Evolutionary conservation across 148 eudicot genomes (phyloP), one percentile per base, ranked within the genome.

Genomic region (Tetragonia tetragonoides): DNA sequence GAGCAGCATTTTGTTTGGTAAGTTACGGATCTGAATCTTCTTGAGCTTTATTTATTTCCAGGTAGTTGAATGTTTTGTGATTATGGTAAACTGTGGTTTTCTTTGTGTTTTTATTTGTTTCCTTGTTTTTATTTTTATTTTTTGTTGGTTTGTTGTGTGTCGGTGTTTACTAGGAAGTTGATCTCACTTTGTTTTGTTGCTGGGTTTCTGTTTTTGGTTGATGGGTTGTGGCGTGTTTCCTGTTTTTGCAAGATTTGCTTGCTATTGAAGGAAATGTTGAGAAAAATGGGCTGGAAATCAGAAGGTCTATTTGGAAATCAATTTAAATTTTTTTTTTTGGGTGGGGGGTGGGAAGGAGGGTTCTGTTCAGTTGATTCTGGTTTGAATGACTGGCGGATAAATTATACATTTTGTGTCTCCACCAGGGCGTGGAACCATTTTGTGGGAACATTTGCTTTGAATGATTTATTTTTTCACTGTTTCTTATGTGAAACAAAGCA

Each of bases 21-120:
- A 82, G 83, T 80, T 37, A 47, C 74, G 80, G 87, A 85, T 85
- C 87, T 85, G 85, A 66, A 77, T 40, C 8, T 75, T 42, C 6
- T 56, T 82, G 74, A 20, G 21, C 54, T 17, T 2, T 75, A 6
- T 18, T n/a, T 51, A 49, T 14, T 8, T 5, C 37, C 21, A 47
- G 42, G 64, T 63, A 66, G 68, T 34, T 76, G 3, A 71, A 20
- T 81, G 67, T 57, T 71, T 76, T 53, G 14, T 66, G 74, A 64
- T 63, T 78, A 28, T n/a, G 80, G 56, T 4, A 65, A 69, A 65
- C 37, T 81, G 42, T 51, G 20, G 20, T 20, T 72, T 46, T 81
- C 4, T 37, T 75, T 42, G 4, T 1, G 42, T 49, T 15, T 70
- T 64, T 7, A 23, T 57, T 2, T 56, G 17, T 18, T 66, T 56